These are phyloP conservation scores for Scortechinia acanthostroma DNA, from an alignment of 2,329 filamentous ascomycete genomes.

Conservation along the genomic window DNA sequence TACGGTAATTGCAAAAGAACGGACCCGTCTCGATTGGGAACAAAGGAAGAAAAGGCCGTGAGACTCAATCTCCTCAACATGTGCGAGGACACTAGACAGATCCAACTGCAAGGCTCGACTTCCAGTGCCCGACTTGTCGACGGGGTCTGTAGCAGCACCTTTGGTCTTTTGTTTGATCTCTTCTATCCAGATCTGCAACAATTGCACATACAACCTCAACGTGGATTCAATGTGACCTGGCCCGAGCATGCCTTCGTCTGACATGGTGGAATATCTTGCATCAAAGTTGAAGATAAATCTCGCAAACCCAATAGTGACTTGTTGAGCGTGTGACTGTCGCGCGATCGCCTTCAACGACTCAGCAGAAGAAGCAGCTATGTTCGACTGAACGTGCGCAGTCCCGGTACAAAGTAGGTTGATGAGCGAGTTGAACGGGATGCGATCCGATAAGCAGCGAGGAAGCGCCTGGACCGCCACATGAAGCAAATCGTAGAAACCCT, in stretches of 20 bases:
- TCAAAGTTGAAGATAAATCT: constrained; percentile 99
- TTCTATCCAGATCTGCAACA: constrained; percentile 94
- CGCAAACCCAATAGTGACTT: constrained; percentile 93
- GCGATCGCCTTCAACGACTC: constrained; percentile 93
- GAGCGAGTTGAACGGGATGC: constrained; percentile 85
- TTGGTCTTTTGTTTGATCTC: constrained; percentile 83
- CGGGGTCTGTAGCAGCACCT: constrained; percentile 58
- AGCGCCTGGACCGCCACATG: constrained; percentile 93
- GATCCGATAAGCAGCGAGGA: constrained; percentile 82
- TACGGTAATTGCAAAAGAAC: constrained; percentile 85
- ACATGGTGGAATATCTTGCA: constrained; percentile 94
- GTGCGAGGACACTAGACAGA: constrained; percentile 78
- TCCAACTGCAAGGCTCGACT: constrained; percentile 74
- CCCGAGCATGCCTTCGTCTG: constrained; percentile 91
- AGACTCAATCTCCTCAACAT: constrained; percentile 94
- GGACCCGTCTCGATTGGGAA: constrained; percentile 84
- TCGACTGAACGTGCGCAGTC: constrained; percentile 86
- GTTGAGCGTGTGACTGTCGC: constrained; percentile 82
- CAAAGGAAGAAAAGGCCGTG: constrained; percentile 96
- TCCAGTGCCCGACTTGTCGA: constrained; percentile 56
- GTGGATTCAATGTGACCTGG: constrained; percentile 92
- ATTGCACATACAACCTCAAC: constrained; percentile 81
- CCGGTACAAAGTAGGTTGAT: constrained; percentile 94
- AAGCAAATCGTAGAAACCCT: constrained; percentile 89
- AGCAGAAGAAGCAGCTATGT: constrained; percentile 86